These are phyloP conservation scores for Massariosphaeria phaeospora DNA, from an alignment of 495 filamentous ascomycete genomes.

Conservation along the genomic window DNA sequence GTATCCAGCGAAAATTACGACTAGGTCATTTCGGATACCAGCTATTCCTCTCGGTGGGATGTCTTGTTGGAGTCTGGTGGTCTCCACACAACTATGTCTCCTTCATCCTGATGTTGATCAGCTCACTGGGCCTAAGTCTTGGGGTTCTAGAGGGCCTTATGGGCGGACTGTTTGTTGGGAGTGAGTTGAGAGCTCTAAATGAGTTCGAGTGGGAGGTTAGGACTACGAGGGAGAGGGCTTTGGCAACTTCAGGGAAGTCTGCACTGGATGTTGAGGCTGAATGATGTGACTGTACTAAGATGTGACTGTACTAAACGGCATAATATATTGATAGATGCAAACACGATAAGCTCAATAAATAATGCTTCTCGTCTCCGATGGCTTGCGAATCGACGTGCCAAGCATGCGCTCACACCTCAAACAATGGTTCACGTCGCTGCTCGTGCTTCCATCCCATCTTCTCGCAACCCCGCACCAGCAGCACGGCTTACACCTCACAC, in stretches of 20 bases:
- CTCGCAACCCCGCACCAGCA: background rate
- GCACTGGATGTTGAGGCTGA: too few species aligned
- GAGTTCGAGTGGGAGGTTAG: conserved; percentile 94
- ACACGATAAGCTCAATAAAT: too few species aligned
- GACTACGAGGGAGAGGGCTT: conserved; percentile 52
- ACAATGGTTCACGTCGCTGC: background rate
- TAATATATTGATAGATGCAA: too few species aligned
- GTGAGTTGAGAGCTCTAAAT: conserved; percentile 75
- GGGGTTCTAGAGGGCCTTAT: conserved; percentile 81
- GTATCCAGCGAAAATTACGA: conserved; percentile 62
- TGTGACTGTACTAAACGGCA: too few species aligned
- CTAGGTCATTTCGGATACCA: conserved; percentile 67
- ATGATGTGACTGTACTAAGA: too few species aligned
- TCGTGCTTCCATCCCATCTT: background rate
- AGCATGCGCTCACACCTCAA: too few species aligned
- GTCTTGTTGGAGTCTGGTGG: conserved; percentile 82
- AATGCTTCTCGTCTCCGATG: too few species aligned
- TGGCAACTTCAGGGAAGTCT: conserved; percentile 5
- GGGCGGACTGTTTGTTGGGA: conserved; percentile 76
- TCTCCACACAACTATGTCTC: conserved; percentile 65
- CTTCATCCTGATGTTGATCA: conserved; percentile 75
- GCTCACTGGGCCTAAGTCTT: conserved; percentile 66
- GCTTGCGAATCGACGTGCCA: too few species aligned
- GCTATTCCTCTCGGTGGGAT: conserved; percentile 60
- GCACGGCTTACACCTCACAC: background rate